phyloP scores from a whole-genome alignment of 805 yeast genomes.

The Metschnikowia sp. region DNA sequence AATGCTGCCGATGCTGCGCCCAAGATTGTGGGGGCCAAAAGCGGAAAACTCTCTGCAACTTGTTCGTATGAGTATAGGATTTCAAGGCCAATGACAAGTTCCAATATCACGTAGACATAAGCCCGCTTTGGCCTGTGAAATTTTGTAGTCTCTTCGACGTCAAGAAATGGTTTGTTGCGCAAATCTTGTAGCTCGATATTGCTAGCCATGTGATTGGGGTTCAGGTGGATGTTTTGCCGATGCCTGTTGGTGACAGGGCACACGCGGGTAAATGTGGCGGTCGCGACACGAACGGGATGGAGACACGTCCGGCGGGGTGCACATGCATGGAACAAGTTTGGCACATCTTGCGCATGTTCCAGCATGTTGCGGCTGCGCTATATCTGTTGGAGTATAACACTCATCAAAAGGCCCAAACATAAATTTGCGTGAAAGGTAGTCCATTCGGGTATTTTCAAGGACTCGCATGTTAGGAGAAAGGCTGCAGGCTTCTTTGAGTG shows the following conservation, averaged over 20 bases:
- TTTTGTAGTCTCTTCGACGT: conserved; percentile 8
- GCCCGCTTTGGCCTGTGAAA: conserved; percentile 8
- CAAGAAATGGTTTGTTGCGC: conserved; percentile 17
- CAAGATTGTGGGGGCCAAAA: conserved; percentile 36
- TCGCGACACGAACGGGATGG: background rate
- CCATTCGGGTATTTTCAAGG: too few relatives aligned
- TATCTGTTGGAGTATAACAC: background rate
- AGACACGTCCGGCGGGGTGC: too few relatives aligned
- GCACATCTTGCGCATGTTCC: background rate
- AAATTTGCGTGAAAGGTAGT: too few relatives aligned
- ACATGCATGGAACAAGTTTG: too few relatives aligned
- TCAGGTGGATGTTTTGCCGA: background rate
- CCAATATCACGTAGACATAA: conserved; percentile 23
- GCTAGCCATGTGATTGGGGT: conserved; percentile 9
- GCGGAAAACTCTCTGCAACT: conserved; percentile 20
- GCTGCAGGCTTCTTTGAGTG: too few relatives aligned
- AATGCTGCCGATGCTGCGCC: conserved; percentile 41
- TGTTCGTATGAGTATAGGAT: conserved; percentile 30
- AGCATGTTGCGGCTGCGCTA: background rate
- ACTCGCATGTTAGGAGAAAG: too few relatives aligned
- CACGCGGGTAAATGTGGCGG: background rate
- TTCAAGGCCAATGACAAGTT: conserved; percentile 22
- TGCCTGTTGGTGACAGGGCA: background rate
- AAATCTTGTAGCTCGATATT: conserved; percentile 17
- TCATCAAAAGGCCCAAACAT: too few relatives aligned